phyloP scores from a whole-genome alignment of 345 rosid genomes.

The Camelina neglecta region DNA sequence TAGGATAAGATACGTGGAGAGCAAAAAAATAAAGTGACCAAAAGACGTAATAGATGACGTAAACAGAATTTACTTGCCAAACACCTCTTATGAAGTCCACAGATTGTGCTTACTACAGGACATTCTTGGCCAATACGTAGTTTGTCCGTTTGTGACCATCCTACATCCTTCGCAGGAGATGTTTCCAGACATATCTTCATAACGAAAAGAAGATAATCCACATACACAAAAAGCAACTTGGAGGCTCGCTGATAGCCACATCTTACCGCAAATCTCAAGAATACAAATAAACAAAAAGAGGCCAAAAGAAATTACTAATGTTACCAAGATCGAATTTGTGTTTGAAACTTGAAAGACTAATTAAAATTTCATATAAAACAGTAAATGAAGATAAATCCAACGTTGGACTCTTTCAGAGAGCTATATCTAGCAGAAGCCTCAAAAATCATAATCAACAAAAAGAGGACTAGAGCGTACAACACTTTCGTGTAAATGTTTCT shows the following conservation, averaged over 20 bases:
- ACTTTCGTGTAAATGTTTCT: constrained; percentile 33
- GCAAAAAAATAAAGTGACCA: background rate
- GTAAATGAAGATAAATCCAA: constrained; percentile 6
- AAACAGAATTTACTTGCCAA: constrained; percentile 21
- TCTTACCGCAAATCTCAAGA: background rate
- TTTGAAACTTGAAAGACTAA: background rate
- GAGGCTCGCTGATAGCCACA: background rate
- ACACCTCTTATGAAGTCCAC: constrained; percentile 23
- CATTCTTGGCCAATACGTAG: constrained; percentile 24
- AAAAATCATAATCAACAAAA: constrained; percentile 34
- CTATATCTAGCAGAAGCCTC: constrained; percentile 2
- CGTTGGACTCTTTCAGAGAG: background rate
- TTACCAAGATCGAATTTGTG: constrained; percentile 7
- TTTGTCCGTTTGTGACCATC: constrained; percentile 35
- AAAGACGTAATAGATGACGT: constrained; percentile 40
- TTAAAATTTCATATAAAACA: background rate
- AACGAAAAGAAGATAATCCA: background rate
- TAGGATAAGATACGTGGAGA: constrained; percentile 26
- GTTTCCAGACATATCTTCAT: background rate
- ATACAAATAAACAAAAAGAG: background rate
- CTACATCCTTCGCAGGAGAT: background rate
- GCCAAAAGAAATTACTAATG: background rate
- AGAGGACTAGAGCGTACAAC: constrained; percentile 19
- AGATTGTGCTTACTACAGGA: constrained; percentile 8
- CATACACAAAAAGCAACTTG: background rate